phyloP scores from a whole-genome alignment of 495 filamentous ascomycete species.

The Penicillium bovifimosum region DNA sequence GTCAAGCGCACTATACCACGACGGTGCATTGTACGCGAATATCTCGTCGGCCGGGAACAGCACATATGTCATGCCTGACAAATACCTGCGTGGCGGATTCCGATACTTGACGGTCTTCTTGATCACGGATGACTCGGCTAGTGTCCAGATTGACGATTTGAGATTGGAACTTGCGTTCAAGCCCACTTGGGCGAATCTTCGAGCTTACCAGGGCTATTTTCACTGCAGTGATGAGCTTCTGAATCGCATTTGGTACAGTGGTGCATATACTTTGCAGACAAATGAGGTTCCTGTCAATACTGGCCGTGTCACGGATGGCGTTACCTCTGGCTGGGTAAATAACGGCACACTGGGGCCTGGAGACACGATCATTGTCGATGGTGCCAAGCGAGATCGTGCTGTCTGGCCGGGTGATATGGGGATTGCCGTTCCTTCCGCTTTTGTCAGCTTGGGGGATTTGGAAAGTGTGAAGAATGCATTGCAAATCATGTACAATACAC shows the following conservation, averaged over 20 bases:
- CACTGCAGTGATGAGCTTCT: slow-evolving; percentile 53
- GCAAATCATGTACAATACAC: slow-evolving; percentile 54
- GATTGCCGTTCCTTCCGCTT: slow-evolving; percentile 50
- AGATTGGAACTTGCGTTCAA: slow-evolving; percentile 51
- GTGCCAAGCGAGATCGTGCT: slow-evolving; percentile 54
- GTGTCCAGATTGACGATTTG: slow-evolving; percentile 37
- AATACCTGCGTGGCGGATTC: slow-evolving; percentile 53
- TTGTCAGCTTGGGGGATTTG: slow-evolving; percentile 55
- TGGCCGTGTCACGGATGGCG: slow-evolving; percentile 46
- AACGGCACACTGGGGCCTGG: slow-evolving; percentile 51
- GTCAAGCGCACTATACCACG: slow-evolving; percentile 50
- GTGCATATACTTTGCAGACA: slow-evolving; percentile 58
- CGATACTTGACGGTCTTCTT: slow-evolving; percentile 56
- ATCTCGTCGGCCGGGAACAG: slow-evolving; percentile 42
- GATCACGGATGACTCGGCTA: slow-evolving; percentile 25
- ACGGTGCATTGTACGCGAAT: slow-evolving; percentile 49
- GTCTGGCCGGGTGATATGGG: slow-evolving; percentile 62
- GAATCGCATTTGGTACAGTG: slow-evolving; percentile 61
- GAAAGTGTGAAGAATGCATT: slow-evolving; percentile 58
- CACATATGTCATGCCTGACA: slow-evolving; percentile 49
- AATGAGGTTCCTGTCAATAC: slow-evolving; percentile 51
- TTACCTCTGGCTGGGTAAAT: slow-evolving; percentile 50
- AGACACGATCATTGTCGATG: slow-evolving; percentile 49
- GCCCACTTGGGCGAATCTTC: slow-evolving; percentile 59
- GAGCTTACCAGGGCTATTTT: slow-evolving; percentile 60